Percentiles rank a stretch among this genome's conserved stretches.
Evolutionary conservation across 2,329 filamentous ascomycete species (phyloP).

Genomic region (Stagonosporopsis chrysanthemi): DNA sequence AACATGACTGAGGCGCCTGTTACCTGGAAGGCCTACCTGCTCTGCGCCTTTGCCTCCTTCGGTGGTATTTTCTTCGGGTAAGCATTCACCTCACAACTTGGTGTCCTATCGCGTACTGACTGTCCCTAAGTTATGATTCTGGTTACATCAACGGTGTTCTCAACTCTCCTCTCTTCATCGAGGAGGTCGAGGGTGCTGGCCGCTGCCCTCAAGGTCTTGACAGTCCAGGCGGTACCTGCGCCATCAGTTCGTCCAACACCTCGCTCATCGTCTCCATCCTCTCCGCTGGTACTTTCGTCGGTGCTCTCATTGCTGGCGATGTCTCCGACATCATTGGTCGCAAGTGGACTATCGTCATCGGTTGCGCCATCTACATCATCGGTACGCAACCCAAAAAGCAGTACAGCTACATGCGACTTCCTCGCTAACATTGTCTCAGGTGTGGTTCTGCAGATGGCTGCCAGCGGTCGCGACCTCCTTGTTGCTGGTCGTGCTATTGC

Average conservation of each 20-base stretch:
- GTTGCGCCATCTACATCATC: slow-evolving; percentile 33
- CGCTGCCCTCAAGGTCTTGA: slow-evolving; percentile 43
- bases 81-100: slow-evolving; percentile 3
- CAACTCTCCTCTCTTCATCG: slow-evolving; percentile 20
- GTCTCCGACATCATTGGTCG: slow-evolving; percentile 71
- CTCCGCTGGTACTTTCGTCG: slow-evolving; percentile 78
- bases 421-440: slow-evolving; percentile 22
- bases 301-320: slow-evolving; percentile 71
- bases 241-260: slow-evolving; percentile 18
- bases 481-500: slow-evolving; percentile 41
- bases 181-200: slow-evolving; percentile 17
- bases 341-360: slow-evolving; percentile 61
- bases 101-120: neutral
- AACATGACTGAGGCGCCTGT: slow-evolving; percentile 60
- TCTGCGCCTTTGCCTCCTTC: slow-evolving; percentile 51
- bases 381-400: slow-evolving; percentile 27
- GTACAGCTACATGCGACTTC: neutral
- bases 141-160: slow-evolving; percentile 31
- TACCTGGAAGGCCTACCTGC: slow-evolving; percentile 49
- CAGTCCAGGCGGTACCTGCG: slow-evolving; percentile 16
- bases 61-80: slow-evolving; percentile 45
- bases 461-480: slow-evolving; percentile 15
- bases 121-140: slow-evolving; percentile 15
- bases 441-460: slow-evolving; percentile 20
- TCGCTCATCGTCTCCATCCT: slow-evolving; percentile 76